Conservation (phyloP, 2,329 filamentous ascomycete genomes). For the Pseudogymnoascus sp. region DNA sequence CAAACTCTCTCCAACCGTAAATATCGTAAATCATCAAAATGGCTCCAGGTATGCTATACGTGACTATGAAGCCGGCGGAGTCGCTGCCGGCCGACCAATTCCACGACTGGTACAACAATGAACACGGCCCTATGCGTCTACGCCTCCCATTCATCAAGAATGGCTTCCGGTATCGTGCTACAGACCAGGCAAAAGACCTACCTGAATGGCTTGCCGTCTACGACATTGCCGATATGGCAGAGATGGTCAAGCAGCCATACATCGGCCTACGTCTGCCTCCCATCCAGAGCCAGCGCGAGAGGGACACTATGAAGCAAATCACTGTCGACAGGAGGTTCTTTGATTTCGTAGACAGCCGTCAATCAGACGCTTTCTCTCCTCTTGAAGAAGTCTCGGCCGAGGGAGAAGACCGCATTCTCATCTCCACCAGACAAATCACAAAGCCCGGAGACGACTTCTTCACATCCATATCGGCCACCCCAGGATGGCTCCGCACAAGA, state of each 20-base stretch:
- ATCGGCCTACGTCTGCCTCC: conserved; percentile 50
- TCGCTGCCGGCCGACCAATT: conserved; percentile 57
- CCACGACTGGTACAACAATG: conserved; percentile 91
- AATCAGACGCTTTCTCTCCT: conserved; percentile 48
- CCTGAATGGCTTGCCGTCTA: conserved; percentile 75
- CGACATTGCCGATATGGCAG: conserved; percentile 68
- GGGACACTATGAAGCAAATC: conserved; percentile 55
- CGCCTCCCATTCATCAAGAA: conserved; percentile 67
- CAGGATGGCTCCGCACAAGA: conserved; percentile 70
- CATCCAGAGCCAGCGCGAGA: conserved; percentile 50
- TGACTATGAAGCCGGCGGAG: conserved; percentile 74
- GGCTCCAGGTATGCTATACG: conserved; percentile 64
- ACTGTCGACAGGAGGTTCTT: conserved; percentile 64
- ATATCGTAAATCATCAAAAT: neutral
- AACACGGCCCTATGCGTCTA: conserved; percentile 76
- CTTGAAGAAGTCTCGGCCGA: conserved; percentile 54
- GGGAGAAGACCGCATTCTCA: conserved; percentile 50
- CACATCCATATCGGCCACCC: conserved; percentile 61
- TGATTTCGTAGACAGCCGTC: conserved; percentile 52
- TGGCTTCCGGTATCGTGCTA: conserved; percentile 70
- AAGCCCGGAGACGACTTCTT: conserved; percentile 64
- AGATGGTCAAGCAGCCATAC: conserved; percentile 64
- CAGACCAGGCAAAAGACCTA: conserved; percentile 42
- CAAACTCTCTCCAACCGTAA: neutral
- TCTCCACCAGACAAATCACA: conserved; percentile 52